phyloP scores from a whole-genome alignment of 306 rosid species.

The Coriaria nepalensis region DNA sequence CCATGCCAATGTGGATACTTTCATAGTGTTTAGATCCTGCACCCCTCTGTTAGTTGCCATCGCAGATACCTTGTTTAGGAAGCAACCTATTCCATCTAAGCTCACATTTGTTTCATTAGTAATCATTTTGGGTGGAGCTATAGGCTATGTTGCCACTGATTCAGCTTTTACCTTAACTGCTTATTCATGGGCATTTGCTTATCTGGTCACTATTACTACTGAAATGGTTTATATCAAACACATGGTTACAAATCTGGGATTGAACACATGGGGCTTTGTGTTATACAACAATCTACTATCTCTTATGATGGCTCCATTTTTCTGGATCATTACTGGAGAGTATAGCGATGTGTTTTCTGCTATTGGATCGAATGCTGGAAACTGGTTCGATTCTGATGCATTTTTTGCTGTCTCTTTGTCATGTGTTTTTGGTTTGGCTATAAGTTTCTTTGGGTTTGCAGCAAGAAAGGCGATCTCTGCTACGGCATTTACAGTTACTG shows the following conservation, averaged over 20 bases:
- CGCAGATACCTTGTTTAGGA: conserved; percentile 66
- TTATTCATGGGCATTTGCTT: conserved; percentile 91
- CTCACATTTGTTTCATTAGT: conserved; percentile 62
- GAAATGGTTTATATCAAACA: conserved; percentile 98
- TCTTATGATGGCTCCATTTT: conserved; percentile 65
- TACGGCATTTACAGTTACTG: conserved; percentile 87
- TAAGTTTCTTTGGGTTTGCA: conserved; percentile 94
- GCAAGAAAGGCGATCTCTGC: conserved; percentile 87
- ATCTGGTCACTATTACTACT: conserved; percentile 70
- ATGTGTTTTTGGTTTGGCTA: conserved; percentile 75
- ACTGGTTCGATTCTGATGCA: conserved; percentile 40
- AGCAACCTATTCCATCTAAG: conserved; percentile 65
- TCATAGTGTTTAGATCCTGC: conserved; percentile 79
- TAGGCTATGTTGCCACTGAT: conserved; percentile 87
- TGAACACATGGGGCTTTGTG: conserved; percentile 93
- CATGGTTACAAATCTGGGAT: conserved; percentile 82
- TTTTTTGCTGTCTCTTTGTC: conserved; percentile 55
- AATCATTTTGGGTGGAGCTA: conserved; percentile 71
- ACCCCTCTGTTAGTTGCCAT: conserved; percentile 92
- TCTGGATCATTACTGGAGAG: conserved; percentile 80
- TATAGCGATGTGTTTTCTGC: conserved; percentile 55
- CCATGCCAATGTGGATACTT: conserved; percentile 89
- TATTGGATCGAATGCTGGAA: conserved; percentile 30
- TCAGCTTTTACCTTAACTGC: conserved; percentile 73
- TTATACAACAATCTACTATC: conserved; percentile 71